Percentiles rank a stretch among this genome's conserved stretches.
These are phyloP conservation scores for Fusarium napiforme DNA, from an alignment of 2,329 filamentous ascomycete species.

Conservation along the genomic window DNA sequence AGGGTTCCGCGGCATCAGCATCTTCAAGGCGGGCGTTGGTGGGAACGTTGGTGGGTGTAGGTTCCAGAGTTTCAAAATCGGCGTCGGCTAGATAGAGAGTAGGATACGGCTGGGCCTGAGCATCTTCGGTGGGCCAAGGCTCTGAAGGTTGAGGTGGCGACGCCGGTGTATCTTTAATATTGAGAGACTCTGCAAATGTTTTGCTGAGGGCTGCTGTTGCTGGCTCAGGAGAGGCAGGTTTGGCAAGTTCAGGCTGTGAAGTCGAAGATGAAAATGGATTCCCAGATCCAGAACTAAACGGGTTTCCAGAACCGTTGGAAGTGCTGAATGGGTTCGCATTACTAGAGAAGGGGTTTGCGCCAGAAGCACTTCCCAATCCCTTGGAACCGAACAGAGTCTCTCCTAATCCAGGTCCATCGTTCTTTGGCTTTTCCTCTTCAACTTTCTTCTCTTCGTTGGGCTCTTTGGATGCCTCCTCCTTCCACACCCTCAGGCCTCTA, in stretches of 20 bases:
- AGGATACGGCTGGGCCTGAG: constrained; percentile 78
- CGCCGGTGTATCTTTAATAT: constrained; percentile 68
- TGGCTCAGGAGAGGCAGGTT: constrained; percentile 46
- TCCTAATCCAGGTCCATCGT: constrained; percentile 63
- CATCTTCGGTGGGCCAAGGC: constrained; percentile 78
- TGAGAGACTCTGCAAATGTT: constrained; percentile 80
- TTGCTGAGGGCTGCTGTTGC: constrained; percentile 58
- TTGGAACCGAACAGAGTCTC: constrained; percentile 77
- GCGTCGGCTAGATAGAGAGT: constrained; percentile 84
- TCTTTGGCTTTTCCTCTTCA: constrained; percentile 50
- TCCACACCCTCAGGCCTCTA: constrained; percentile 71
- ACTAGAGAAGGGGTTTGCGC: constrained; percentile 70
- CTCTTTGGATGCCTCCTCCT: constrained; percentile 49
- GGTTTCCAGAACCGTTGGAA: constrained; percentile 47
- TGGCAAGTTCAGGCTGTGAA: constrained; percentile 43
- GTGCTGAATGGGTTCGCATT: constrained; percentile 61
- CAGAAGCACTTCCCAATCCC: constrained; percentile 51
- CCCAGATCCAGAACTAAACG: constrained; percentile 44
- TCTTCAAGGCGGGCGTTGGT: constrained; percentile 58
- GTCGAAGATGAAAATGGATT: constrained; percentile 52
- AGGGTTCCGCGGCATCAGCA: constrained; percentile 54
- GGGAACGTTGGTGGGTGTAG: constrained; percentile 60
- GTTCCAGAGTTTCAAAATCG: constrained; percentile 89
- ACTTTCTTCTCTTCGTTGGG: constrained; percentile 47
- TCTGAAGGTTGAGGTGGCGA: constrained; percentile 58